These are phyloP conservation scores for Lentinula edodes DNA, from an alignment of 768 basidiomycete species.

Conservation along the genomic window DNA sequence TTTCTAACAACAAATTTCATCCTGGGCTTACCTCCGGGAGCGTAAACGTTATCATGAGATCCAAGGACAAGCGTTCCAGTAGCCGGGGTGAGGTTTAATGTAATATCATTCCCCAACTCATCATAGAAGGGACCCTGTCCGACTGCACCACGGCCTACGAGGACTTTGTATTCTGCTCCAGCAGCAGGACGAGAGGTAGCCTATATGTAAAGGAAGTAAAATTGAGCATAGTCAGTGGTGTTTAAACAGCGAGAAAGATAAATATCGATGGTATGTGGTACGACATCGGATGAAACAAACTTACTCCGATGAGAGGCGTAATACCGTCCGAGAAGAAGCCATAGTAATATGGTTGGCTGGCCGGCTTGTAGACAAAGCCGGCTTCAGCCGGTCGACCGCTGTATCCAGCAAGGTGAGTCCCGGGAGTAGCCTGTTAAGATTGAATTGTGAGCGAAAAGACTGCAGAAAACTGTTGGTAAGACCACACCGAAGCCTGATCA, in stretches of 20 bases:
- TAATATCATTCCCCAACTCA: conserved; percentile 4
- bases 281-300: too few species aligned
- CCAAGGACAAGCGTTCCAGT: conserved; percentile 19
- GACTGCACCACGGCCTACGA: conserved; percentile 1
- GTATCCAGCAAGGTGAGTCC: conserved; percentile 11
- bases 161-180: conserved; percentile 4
- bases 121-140: not conserved
- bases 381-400: conserved; percentile 8
- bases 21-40: conserved; percentile 15
- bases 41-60: conserved; percentile 22
- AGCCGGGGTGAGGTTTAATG: not conserved
- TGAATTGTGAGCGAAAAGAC: not conserved
- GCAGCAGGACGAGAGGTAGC: not conserved
- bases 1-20: not conserved
- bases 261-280: not conserved
- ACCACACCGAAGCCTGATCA: conserved; percentile 9
- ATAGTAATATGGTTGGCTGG: conserved; percentile 7
- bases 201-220: not conserved
- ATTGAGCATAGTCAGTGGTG: not conserved
- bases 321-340: conserved; percentile 14
- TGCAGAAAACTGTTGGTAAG: not conserved
- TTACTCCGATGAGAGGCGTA: conserved; percentile 15
- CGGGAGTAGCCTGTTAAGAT: conserved; percentile 4
- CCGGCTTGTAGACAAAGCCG: conserved; percentile 10
- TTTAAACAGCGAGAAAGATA: not conserved